Conservation (phyloP, 257 asterid genomes). For the Plantago elongata region DNA sequence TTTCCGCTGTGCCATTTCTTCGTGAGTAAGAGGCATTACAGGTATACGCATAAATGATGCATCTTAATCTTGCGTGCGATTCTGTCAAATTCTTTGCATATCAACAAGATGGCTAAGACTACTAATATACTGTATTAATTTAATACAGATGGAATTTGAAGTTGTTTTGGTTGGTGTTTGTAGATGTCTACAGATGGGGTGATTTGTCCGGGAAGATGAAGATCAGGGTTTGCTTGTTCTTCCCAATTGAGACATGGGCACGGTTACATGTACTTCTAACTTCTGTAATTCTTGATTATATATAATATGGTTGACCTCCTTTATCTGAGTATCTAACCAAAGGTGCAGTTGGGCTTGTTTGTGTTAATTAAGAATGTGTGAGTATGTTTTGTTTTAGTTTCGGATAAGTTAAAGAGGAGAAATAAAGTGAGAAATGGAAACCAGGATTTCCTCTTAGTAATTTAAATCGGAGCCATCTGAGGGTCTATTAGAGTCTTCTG, state of each 20-base stretch:
- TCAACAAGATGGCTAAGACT: not conserved
- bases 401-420: conserved; percentile 4
- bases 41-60: conserved; percentile 10
- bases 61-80: conserved; percentile 4
- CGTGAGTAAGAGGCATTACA: not conserved
- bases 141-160: too few relatives aligned
- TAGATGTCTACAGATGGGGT: conserved; percentile 92
- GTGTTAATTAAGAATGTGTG: not conserved
- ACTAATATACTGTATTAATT: too few relatives aligned
- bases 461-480: conserved; percentile 13
- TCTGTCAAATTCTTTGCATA: conserved; percentile 2
- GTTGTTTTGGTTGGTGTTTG: conserved; percentile 24
- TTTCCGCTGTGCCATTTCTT: conserved; percentile 10
- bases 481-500: conserved; percentile 7
- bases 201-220: conserved; percentile 70
- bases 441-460: not conserved
- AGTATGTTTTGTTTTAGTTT: not conserved
- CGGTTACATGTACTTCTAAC: conserved; percentile 56
- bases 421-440: conserved; percentile 11
- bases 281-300: not conserved
- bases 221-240: conserved; percentile 82
- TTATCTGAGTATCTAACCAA: conserved; percentile 6
- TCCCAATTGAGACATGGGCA: conserved; percentile 85
- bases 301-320: conserved; percentile 6
- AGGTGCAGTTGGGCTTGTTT: conserved; percentile 15